phyloP scores from a whole-genome alignment of 192 early-diverging fungal species.

The Podila epicladia region DNA sequence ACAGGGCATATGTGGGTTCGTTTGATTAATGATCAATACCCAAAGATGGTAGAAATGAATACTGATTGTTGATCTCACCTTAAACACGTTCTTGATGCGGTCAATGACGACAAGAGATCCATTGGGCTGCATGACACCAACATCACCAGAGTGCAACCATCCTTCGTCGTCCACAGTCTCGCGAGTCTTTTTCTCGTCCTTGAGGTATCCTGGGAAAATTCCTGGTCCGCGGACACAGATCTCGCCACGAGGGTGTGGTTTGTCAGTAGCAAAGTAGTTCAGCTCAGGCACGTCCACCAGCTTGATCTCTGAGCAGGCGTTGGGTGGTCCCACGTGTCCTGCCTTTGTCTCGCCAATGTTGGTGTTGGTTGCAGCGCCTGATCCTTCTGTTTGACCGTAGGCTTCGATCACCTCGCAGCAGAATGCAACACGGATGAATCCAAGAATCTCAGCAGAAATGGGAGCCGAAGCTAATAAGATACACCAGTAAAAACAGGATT shows the following conservation, averaged over 20 bases:
- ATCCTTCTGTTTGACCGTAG: slow-evolving; percentile 89
- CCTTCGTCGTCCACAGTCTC: slow-evolving; percentile 85
- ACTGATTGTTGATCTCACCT: slow-evolving; percentile 58
- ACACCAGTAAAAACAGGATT: not conserved
- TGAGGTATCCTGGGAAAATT: slow-evolving; percentile 82
- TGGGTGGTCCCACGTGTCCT: slow-evolving; percentile 82
- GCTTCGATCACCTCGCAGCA: slow-evolving; percentile 82
- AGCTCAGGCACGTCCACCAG: slow-evolving; percentile 91
- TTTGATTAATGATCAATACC: not conserved
- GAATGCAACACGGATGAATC: slow-evolving; percentile 87
- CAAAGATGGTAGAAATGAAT: not conserved
- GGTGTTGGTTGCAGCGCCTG: slow-evolving; percentile 65
- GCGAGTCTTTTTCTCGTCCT: slow-evolving; percentile 77
- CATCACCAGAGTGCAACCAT: slow-evolving; percentile 89
- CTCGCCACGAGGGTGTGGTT: slow-evolving; percentile 87
- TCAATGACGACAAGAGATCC: slow-evolving; percentile 85
- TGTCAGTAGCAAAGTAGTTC: slow-evolving; percentile 80
- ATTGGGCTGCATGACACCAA: slow-evolving; percentile 74
- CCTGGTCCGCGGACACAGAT: slow-evolving; percentile 84
- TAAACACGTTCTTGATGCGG: slow-evolving; percentile 87
- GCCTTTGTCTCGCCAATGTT: slow-evolving; percentile 67
- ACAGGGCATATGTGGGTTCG: not conserved
- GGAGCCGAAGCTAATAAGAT: slow-evolving; percentile 72
- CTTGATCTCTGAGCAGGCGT: slow-evolving; percentile 82
- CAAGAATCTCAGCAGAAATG: slow-evolving; percentile 79